phyloP scores from a whole-genome alignment of 768 basidiomycete genomes.

The Boletus barrowsii region DNA sequence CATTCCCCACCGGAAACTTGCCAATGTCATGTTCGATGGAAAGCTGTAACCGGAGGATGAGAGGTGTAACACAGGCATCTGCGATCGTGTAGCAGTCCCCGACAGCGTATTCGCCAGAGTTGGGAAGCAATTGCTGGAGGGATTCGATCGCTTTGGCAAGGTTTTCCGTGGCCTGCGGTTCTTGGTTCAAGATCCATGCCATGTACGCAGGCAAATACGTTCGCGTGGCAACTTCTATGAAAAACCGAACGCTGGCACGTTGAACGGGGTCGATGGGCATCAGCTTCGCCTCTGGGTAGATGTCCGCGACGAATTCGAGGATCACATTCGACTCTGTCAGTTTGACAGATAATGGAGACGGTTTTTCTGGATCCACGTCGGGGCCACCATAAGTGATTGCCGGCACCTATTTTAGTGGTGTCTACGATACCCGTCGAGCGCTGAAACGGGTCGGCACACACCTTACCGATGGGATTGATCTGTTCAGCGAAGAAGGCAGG shows the following conservation, averaged over 20 bases:
- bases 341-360: slow-evolving; percentile 55
- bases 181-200: slow-evolving; percentile 35
- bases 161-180: slow-evolving; percentile 31
- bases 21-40: slow-evolving; percentile 48
- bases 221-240: slow-evolving; percentile 50
- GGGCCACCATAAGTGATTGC: slow-evolving; percentile 61
- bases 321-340: slow-evolving; percentile 63
- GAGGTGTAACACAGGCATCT: slow-evolving; percentile 57
- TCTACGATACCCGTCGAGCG: slow-evolving; percentile 9
- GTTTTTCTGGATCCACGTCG: slow-evolving; percentile 46
- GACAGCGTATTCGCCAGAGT: slow-evolving; percentile 34
- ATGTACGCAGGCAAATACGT: slow-evolving; percentile 40
- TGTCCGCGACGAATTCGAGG: slow-evolving; percentile 61
- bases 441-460: slow-evolving; percentile 16
- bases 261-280: slow-evolving; percentile 51
- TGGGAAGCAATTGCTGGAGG: slow-evolving; percentile 49
- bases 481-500: slow-evolving; percentile 62
- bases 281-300: slow-evolving; percentile 42
- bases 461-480: slow-evolving; percentile 64
- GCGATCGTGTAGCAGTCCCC: slow-evolving; percentile 53
- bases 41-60: slow-evolving; percentile 48
- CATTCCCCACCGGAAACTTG: slow-evolving; percentile 45
- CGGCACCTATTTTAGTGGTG: slow-evolving; percentile 34
- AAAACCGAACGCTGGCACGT: slow-evolving; percentile 57
- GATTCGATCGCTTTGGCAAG: slow-evolving; percentile 42